Conservation (phyloP, 768 basidiomycete genomes). For the Termitomyces sp. region DNA sequence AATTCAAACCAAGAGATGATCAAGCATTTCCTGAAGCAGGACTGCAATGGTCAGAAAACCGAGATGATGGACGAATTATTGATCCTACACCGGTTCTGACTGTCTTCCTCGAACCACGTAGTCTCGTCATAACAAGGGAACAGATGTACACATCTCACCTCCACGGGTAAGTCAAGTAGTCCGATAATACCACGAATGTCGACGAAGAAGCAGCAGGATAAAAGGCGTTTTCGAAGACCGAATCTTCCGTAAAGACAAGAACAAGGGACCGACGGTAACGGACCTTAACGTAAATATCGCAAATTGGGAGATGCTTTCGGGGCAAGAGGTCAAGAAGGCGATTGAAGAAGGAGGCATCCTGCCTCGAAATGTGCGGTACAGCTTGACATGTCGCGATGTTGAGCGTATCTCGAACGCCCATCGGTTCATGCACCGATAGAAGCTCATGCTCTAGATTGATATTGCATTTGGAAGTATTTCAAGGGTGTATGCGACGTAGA, state of each 20-base stretch:
- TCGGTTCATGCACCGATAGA: constrained; percentile 21
- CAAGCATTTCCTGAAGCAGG: constrained; percentile 6
- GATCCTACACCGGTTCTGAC: constrained; percentile 62
- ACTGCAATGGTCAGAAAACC: constrained; percentile 15
- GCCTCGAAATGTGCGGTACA: constrained; percentile 58
- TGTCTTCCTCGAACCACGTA: constrained; percentile 79
- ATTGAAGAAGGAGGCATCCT: constrained; percentile 47
- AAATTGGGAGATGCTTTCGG: constrained; percentile 52
- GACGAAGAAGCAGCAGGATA: constrained; percentile 38
- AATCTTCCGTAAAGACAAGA: constrained; percentile 21
- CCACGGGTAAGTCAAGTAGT: constrained; percentile 50
- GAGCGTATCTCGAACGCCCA: constrained; percentile 45
- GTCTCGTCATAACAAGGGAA: constrained; percentile 70
- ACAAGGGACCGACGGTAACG: constrained; percentile 19
- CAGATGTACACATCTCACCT: constrained; percentile 66
- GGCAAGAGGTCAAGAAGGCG: constrained; percentile 28
- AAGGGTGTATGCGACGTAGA: not conserved
- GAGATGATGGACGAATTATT: constrained; percentile 42
- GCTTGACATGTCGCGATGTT: constrained; percentile 84
- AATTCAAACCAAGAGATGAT: constrained; percentile 35
- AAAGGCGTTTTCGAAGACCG: constrained; percentile 48
- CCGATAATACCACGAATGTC: not conserved
- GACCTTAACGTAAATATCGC: constrained; percentile 35
- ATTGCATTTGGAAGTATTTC: not conserved
- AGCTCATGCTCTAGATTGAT: not conserved